Evolutionary conservation across 2,329 filamentous ascomycete genomes (phyloP).

Genomic region (Fusarium sp.): DNA sequence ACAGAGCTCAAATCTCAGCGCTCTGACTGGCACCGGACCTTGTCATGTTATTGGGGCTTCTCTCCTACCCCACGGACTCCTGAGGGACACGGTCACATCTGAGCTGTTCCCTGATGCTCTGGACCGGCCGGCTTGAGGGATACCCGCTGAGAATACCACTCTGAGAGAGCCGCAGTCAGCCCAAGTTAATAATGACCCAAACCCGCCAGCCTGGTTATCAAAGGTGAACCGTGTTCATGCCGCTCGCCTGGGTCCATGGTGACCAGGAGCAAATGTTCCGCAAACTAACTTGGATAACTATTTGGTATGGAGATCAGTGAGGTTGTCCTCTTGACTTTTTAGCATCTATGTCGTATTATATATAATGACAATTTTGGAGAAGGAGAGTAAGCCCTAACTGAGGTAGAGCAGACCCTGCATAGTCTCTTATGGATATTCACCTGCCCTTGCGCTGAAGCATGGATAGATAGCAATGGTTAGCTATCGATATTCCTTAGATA

Average conservation of each 20-base stretch:
- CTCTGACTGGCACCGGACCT: neutral
- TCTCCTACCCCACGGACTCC: neutral
- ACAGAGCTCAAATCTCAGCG: conserved; percentile 3
- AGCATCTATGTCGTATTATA: neutral
- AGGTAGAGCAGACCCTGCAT: neutral
- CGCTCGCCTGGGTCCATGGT: neutral
- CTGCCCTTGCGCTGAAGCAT: neutral
- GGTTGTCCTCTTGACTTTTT: neutral
- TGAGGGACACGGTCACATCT: neutral
- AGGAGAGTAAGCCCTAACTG: neutral
- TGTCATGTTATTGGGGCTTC: neutral
- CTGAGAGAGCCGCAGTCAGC: conserved; percentile 3
- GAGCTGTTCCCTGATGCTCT: neutral
- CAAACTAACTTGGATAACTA: neutral
- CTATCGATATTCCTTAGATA: neutral
- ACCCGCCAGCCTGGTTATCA: neutral
- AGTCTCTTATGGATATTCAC: neutral
- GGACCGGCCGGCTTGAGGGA: neutral
- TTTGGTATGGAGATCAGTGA: neutral
- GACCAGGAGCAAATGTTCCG: neutral
- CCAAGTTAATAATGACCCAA: neutral
- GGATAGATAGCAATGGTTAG: neutral
- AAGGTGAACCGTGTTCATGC: neutral
- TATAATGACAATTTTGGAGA: neutral
- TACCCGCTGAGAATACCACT: neutral